Evolutionary conservation across 805 yeast species (phyloP).

Genomic region (Spathaspora boniae): DNA sequence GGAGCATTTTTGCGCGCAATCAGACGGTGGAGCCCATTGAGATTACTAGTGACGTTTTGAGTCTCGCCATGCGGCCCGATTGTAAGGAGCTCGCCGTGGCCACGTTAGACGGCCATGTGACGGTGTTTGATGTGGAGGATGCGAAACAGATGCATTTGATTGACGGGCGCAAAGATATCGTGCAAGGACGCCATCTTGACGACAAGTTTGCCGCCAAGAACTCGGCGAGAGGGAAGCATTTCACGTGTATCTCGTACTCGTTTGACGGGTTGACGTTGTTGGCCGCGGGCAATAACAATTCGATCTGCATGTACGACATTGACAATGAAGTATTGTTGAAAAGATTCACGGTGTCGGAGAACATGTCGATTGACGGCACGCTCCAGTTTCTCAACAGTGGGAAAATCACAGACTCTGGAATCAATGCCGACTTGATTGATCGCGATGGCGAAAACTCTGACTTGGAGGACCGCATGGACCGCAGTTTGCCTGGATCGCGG

Average conservation of each 20-base stretch:
- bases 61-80: slow-evolving; percentile 85
- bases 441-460: slow-evolving; percentile 84
- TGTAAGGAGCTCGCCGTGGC: slow-evolving; percentile 87
- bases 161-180: slow-evolving; percentile 84
- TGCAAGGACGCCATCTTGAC: slow-evolving; percentile 76
- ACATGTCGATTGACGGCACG: slow-evolving; percentile 91
- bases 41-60: slow-evolving; percentile 76
- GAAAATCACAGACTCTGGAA: slow-evolving; percentile 82
- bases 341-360: slow-evolving; percentile 79
- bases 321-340: slow-evolving; percentile 81
- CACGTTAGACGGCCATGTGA: slow-evolving; percentile 82
- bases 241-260: slow-evolving; percentile 77
- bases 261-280: slow-evolving; percentile 85
- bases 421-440: slow-evolving; percentile 72
- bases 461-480: slow-evolving; percentile 74
- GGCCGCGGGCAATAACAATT: slow-evolving; percentile 92
- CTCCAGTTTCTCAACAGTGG: slow-evolving; percentile 71
- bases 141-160: slow-evolving; percentile 79
- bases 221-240: slow-evolving; percentile 79
- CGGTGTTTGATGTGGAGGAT: slow-evolving; percentile 77
- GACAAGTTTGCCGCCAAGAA: slow-evolving; percentile 81
- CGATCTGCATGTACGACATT: slow-evolving; percentile 87
- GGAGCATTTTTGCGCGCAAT: slow-evolving; percentile 88
- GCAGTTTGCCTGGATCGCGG: slow-evolving; percentile 79
- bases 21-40: slow-evolving; percentile 90